These are phyloP conservation scores for Penicillium taxi DNA, from an alignment of 495 filamentous ascomycete genomes.

Conservation along the genomic window DNA sequence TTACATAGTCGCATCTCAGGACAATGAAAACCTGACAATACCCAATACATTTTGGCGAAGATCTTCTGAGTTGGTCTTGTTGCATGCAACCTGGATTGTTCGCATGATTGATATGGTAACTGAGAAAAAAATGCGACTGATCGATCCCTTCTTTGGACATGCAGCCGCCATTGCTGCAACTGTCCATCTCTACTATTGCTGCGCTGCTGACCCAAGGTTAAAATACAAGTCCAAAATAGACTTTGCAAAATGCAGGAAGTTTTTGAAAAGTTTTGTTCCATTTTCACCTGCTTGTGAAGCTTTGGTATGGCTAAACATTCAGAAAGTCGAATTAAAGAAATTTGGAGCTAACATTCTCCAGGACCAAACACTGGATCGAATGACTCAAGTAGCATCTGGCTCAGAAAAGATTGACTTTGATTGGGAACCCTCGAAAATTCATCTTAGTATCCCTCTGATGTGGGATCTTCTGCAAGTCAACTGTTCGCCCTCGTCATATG, in stretches of 20 bases:
- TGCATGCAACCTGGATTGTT: conserved; percentile 42
- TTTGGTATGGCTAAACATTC: conserved; percentile 21
- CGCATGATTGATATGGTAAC: conserved; percentile 44
- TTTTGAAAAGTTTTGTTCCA: conserved; percentile 32
- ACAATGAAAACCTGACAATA: conserved; percentile 39
- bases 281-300: conserved; percentile 33
- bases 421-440: conserved; percentile 40
- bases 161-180: conserved; percentile 38
- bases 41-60: conserved; percentile 41
- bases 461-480: conserved; percentile 41
- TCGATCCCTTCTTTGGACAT: conserved; percentile 41
- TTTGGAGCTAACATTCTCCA: conserved; percentile 5
- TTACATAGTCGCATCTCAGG: conserved; percentile 40
- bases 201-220: conserved; percentile 33
- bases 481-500: conserved; percentile 18
- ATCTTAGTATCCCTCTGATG: conserved; percentile 45
- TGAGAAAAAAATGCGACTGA: conserved; percentile 36
- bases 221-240: conserved; percentile 41
- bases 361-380: conserved; percentile 35
- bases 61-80: conserved; percentile 36
- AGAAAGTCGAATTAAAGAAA: not conserved
- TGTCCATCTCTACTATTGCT: conserved; percentile 41
- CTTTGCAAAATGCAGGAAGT: conserved; percentile 37
- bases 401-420: conserved; percentile 35
- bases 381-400: conserved; percentile 38